These are phyloP conservation scores for Taxawa tesnikishii DNA, from an alignment of 2,329 filamentous ascomycete species.

Conservation along the genomic window DNA sequence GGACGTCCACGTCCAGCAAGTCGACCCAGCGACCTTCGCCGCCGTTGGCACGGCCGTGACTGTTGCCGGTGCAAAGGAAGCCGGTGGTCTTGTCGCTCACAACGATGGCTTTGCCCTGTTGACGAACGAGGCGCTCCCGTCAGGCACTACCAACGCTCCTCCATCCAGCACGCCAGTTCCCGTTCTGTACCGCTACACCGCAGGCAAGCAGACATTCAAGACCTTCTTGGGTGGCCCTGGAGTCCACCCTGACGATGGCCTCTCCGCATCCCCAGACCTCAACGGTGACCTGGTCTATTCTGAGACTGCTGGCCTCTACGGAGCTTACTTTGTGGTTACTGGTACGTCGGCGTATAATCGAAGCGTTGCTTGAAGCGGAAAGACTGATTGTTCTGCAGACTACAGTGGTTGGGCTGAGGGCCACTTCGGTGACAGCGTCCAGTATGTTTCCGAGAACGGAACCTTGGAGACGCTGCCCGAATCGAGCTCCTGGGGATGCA, in stretches of 20 bases:
- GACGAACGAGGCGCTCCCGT: slow-evolving; percentile 43
- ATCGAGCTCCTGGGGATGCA: slow-evolving; percentile 47
- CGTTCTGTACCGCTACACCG: slow-evolving; percentile 46
- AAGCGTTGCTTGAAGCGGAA: too few species aligned
- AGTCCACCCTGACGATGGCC: slow-evolving; percentile 34
- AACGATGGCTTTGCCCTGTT: slow-evolving; percentile 52
- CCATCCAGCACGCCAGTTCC: slow-evolving; percentile 38
- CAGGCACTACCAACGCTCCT: slow-evolving; percentile 37
- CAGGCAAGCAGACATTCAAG: slow-evolving; percentile 44
- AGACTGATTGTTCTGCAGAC: too few species aligned
- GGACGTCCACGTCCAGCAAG: slow-evolving; percentile 44
- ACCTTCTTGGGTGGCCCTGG: slow-evolving; percentile 47
- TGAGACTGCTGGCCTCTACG: slow-evolving; percentile 42
- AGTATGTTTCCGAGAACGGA: slow-evolving; percentile 38
- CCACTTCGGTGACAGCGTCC: slow-evolving; percentile 47
- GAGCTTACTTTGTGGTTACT: slow-evolving; percentile 51
- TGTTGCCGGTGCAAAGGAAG: slow-evolving; percentile 43
- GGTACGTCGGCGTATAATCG: too few species aligned
- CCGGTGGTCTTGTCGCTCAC: slow-evolving; percentile 49
- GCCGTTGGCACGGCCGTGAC: slow-evolving; percentile 41
- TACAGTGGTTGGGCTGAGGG: slow-evolving; percentile 43
- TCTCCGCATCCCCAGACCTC: slow-evolving; percentile 43
- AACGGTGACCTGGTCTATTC: slow-evolving; percentile 53
- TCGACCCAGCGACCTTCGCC: slow-evolving; percentile 42
- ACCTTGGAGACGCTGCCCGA: slow-evolving; percentile 38